These are phyloP conservation scores for Metarhizium brunneum DNA, from an alignment of 2,329 filamentous ascomycete species.

Conservation along the genomic window DNA sequence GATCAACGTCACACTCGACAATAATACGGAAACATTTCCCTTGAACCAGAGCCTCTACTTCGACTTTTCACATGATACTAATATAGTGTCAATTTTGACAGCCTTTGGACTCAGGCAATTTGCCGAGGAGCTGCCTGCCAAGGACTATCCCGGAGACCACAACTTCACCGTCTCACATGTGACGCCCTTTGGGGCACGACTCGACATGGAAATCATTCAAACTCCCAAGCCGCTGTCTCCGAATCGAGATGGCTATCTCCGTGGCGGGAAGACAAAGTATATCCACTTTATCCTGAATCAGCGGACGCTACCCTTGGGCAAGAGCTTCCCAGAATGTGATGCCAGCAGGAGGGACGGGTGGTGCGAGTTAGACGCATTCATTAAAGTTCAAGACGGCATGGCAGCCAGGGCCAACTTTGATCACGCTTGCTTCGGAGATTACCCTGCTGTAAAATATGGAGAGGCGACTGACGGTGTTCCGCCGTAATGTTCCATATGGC, in stretches of 20 bases:
- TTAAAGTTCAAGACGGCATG: slow-evolving; percentile 52
- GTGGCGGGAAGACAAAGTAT: slow-evolving; percentile 52
- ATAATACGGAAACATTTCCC: slow-evolving; percentile 59
- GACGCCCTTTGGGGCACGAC: slow-evolving; percentile 61
- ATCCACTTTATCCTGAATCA: slow-evolving; percentile 69
- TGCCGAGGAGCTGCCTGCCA: slow-evolving; percentile 44
- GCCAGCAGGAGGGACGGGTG: slow-evolving; percentile 58
- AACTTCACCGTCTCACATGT: slow-evolving; percentile 58
- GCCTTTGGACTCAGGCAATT: slow-evolving; percentile 69
- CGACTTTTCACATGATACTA: slow-evolving; percentile 72
- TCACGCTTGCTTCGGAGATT: slow-evolving; percentile 55
- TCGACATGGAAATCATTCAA: slow-evolving; percentile 66
- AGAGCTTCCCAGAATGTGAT: slow-evolving; percentile 57
- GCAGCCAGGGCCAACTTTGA: slow-evolving; percentile 51
- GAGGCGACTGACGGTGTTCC: slow-evolving; percentile 30
- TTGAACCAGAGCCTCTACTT: slow-evolving; percentile 65
- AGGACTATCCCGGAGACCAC: slow-evolving; percentile 45
- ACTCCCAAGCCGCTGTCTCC: slow-evolving; percentile 53
- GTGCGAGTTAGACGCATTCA: slow-evolving; percentile 64
- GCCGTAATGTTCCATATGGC: neutral
- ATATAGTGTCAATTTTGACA: slow-evolving; percentile 59
- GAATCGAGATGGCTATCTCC: slow-evolving; percentile 42
- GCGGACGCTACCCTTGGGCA: slow-evolving; percentile 59
- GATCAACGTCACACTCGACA: slow-evolving; percentile 63
- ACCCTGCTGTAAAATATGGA: slow-evolving; percentile 25